Base-by-base conservation (phyloP, 768 basidiomycete genomes). In the Mycena maculata region DNA sequence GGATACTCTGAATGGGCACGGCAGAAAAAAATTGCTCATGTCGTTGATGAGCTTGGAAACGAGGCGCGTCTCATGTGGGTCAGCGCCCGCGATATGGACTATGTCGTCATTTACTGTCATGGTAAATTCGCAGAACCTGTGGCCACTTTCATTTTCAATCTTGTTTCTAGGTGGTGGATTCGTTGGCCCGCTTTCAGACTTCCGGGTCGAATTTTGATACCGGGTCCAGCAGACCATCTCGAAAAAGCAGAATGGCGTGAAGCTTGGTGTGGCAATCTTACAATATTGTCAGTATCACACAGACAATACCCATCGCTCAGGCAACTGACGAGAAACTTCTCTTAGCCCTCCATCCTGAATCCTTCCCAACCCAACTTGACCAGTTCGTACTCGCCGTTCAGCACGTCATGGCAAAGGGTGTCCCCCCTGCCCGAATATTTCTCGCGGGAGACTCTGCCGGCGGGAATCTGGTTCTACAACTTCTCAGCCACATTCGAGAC, bases 381-480 rank as follows among this genome's bases (percentile, higher is more conserved):
- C 67, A 73, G 54, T 54, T 69, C 2, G 68, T 60, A 6, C 38
- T 41, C 0, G 73, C 67, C 22, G 20, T 74, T 41, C 33, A 58
- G 20, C 56, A 70, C n/a, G 36, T 74, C 27, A 48, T 70, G 4
- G 61, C 64, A 11, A 42, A 38, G 12, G 73, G 73, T 22, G 33
- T 65, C 5, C 45, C 56, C 28, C 30, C 68, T 1, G 65, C 73
- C 13, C 66, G 69, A n/a, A 71, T 74, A n/a, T 60, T 58, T 44
- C 44, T 74, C 28, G 67, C 63, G 1, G 73, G 73, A 27, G 73
- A 74, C 58, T 73, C 71, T 0, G 71, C 67, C 4, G 73, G 73
- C 12, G 73, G 53, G 16, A 74, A 72, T 36, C 33, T 36, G 8
- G 33, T 36, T 36, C 33, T 74, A 10, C 73, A 74, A 54, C 56